These are phyloP conservation scores for Pontederia paniculata DNA, from an alignment of 176 grass and related monocot genomes.

Conservation along the genomic window DNA sequence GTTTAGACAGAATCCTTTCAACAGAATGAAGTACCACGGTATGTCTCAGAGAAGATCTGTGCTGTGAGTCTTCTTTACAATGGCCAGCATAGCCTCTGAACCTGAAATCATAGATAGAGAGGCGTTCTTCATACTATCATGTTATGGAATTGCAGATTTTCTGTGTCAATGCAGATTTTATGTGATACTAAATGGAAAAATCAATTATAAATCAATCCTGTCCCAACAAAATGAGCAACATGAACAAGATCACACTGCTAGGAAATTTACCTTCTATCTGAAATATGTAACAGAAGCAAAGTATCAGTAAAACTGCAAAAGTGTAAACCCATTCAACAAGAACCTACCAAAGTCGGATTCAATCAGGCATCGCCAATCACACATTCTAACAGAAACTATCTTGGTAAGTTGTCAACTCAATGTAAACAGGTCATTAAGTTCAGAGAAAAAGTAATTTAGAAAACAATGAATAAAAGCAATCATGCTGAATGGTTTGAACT, in stretches of 20 bases:
- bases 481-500: slow-evolving; percentile 7
- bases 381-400: slow-evolving; percentile 8
- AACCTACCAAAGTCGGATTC: slow-evolving; percentile 29
- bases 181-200: slow-evolving; percentile 21
- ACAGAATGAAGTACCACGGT: slow-evolving; percentile 66
- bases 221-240: slow-evolving; percentile 8
- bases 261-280: slow-evolving; percentile 49
- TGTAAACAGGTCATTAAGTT: not conserved
- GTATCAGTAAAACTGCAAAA: slow-evolving; percentile 32
- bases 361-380: not conserved
- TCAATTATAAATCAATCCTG: slow-evolving; percentile 2
- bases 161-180: not conserved
- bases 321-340: slow-evolving; percentile 58
- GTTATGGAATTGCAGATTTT: not conserved
- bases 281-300: slow-evolving; percentile 30
- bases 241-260: slow-evolving; percentile 1
- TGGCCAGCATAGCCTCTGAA: slow-evolving; percentile 27
- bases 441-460: not conserved
- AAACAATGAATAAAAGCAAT: not conserved
- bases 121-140: slow-evolving; percentile 5
- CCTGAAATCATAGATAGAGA: not conserved
- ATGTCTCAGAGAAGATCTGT: slow-evolving; percentile 32
- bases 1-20: too few species aligned
- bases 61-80: slow-evolving; percentile 26
- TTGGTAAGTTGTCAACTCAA: slow-evolving; percentile 6